These are phyloP conservation scores for Cladophialophora immunda DNA, from an alignment of 2,329 filamentous ascomycete species.

Conservation along the genomic window DNA sequence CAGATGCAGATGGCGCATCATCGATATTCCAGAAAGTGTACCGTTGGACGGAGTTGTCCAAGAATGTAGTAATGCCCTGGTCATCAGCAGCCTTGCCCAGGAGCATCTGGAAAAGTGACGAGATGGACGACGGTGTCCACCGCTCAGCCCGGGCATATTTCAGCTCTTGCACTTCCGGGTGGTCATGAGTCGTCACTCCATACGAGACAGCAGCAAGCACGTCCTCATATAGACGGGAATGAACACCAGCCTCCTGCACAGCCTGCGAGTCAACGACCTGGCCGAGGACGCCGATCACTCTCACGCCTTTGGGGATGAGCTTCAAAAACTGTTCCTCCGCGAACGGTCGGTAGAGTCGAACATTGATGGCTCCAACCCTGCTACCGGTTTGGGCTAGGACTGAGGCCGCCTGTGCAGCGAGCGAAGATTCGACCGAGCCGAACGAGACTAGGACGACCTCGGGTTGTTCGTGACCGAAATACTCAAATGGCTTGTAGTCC, in stretches of 20 bases:
- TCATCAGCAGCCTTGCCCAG: conserved; percentile 52
- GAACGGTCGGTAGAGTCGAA: conserved; percentile 93
- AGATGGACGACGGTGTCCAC: conserved; percentile 64
- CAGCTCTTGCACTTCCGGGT: conserved; percentile 77
- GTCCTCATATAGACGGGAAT: conserved; percentile 91
- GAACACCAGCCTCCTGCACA: conserved; percentile 76
- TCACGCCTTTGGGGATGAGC: conserved; percentile 76
- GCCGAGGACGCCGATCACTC: conserved; percentile 83
- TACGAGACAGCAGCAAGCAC: conserved; percentile 87
- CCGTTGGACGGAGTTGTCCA: conserved; percentile 73
- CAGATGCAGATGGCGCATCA: conserved; percentile 70
- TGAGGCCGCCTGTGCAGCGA: conserved; percentile 81
- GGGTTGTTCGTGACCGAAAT: conserved; percentile 81
- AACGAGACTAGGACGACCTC: conserved; percentile 90
- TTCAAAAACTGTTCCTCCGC: conserved; percentile 92
- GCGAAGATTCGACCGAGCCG: conserved; percentile 86
- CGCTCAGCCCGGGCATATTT: conserved; percentile 83
- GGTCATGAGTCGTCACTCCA: conserved; percentile 69
- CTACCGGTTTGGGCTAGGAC: conserved; percentile 75
- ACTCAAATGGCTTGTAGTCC: conserved; percentile 92
- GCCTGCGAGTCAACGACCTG: conserved; percentile 80
- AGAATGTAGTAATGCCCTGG: conserved; percentile 55
- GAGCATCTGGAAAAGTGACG: conserved; percentile 56
- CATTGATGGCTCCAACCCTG: conserved; percentile 87
- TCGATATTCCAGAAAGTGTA: conserved; percentile 96